These are phyloP conservation scores for Ceratobasidium sp. DNA, from an alignment of 1,284 basidiomycete species.

Conservation along the genomic window DNA sequence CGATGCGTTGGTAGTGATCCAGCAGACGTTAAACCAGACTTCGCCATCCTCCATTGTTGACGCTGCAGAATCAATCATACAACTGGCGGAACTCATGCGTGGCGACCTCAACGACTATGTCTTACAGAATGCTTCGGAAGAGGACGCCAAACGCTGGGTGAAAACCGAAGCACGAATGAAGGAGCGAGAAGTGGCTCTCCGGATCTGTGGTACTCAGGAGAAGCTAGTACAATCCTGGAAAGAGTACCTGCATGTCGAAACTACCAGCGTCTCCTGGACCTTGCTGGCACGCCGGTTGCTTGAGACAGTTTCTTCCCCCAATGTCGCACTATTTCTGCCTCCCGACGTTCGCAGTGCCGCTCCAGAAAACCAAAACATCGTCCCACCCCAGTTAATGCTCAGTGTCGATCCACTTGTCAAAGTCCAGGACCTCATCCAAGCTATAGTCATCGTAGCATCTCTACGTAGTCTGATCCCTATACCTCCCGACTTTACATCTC, in stretches of 20 bases:
- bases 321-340: slow-evolving; percentile 10
- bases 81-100: slow-evolving; percentile 8
- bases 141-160: slow-evolving; percentile 5
- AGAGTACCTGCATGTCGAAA: not conserved
- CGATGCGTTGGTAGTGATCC: not conserved
- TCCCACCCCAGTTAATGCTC: slow-evolving; percentile 17
- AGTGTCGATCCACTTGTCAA: slow-evolving; percentile 10
- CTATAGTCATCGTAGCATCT: slow-evolving; percentile 6
- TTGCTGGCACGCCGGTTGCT: slow-evolving; percentile 7
- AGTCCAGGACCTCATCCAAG: slow-evolving; percentile 13
- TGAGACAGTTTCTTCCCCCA: slow-evolving; percentile 5
- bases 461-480: slow-evolving; percentile 3
- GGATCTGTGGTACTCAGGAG: slow-evolving; percentile 3
- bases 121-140: slow-evolving; percentile 11
- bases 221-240: not conserved
- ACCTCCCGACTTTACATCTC: not conserved
- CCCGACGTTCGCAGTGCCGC: not conserved
- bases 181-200: slow-evolving; percentile 1
- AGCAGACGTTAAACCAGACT: not conserved
- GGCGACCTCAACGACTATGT: slow-evolving; percentile 11
- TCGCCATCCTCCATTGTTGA: not conserved
- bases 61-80: not conserved
- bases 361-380: not conserved
- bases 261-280: not conserved
- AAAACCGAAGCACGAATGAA: slow-evolving; percentile 1